phyloP scores from a whole-genome alignment of 2,329 filamentous ascomycete genomes.

The Delphinella strobiligena region DNA sequence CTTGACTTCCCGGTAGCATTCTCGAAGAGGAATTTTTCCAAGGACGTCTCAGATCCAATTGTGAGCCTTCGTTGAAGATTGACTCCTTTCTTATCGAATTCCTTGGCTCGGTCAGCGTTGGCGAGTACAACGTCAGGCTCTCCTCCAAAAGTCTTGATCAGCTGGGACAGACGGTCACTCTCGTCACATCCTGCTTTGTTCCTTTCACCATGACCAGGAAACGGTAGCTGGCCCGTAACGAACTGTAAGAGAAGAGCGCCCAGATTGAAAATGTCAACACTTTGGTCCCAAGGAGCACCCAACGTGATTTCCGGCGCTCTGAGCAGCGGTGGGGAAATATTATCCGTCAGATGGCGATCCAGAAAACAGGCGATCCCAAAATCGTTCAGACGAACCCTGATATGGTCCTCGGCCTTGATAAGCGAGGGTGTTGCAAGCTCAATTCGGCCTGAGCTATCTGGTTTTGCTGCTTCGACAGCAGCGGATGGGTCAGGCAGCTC shows the following conservation, averaged over 20 bases:
- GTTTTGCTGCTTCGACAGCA: constrained; percentile 3
- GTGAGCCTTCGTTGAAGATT: not conserved
- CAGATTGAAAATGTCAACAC: constrained; percentile 19
- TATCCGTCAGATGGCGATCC: constrained; percentile 13
- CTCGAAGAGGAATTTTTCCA: constrained; percentile 6
- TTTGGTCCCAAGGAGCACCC: constrained; percentile 14
- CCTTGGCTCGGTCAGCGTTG: constrained; percentile 8
- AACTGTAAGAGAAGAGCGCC: constrained; percentile 14
- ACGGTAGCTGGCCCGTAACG: constrained; percentile 12
- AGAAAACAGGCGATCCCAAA: constrained; percentile 16
- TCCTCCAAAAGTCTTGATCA: constrained; percentile 12
- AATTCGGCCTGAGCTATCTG: constrained; percentile 5
- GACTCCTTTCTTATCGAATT: constrained; percentile 10
- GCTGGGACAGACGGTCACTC: constrained; percentile 12
- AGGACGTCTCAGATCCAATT: not conserved
- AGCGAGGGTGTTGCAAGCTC: constrained; percentile 3
- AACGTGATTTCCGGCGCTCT: constrained; percentile 19
- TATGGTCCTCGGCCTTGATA: constrained; percentile 5
- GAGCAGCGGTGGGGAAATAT: constrained; percentile 16
- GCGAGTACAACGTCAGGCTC: constrained; percentile 10
- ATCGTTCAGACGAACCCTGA: constrained; percentile 16
- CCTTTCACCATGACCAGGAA: constrained; percentile 8
- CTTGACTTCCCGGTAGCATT: constrained; percentile 1
- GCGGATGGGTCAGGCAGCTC: constrained; percentile 9
- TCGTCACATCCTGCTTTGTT: constrained; percentile 8